Evolutionary conservation across 2,329 filamentous ascomycete genomes (phyloP).

Genomic region (Ophiostoma perfectum): DNA sequence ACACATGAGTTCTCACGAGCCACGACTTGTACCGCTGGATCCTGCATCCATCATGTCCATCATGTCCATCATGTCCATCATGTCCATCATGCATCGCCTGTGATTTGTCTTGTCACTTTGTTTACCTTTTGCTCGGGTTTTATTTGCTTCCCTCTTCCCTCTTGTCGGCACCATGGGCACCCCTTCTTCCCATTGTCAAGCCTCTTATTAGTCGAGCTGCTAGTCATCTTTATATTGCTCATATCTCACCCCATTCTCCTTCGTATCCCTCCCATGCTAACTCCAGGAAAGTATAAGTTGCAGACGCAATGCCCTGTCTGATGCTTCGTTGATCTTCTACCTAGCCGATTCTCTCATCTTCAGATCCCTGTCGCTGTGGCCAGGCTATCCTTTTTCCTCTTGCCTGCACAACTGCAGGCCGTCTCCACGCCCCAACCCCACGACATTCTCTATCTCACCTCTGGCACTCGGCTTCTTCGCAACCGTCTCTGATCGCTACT

Average conservation of each 20-base stretch:
- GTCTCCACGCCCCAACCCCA: conserved; percentile 14
- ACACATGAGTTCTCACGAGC: conserved; percentile 10
- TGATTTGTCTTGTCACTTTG: conserved; percentile 1
- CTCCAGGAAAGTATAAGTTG: not conserved
- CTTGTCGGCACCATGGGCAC: too few relatives aligned
- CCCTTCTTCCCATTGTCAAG: not conserved
- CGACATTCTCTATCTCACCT: not conserved
- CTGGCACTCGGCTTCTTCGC: not conserved
- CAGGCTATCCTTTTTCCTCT: not conserved
- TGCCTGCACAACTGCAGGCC: conserved; percentile 6
- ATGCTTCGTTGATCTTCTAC: not conserved
- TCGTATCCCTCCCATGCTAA: not conserved
- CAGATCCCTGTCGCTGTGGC: not conserved
- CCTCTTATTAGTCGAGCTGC: not conserved
- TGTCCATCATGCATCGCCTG: not conserved
- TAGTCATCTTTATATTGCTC: not conserved
- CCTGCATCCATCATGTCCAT: not conserved
- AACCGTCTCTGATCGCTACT: not conserved
- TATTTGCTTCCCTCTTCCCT: not conserved
- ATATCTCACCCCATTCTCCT: not conserved
- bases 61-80: not conserved
- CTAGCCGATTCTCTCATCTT: not conserved
- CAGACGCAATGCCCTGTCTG: not conserved
- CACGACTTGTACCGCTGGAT: not conserved
- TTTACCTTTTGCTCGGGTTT: conserved; percentile 8